phyloP scores from a whole-genome alignment of 176 grass and related monocot species.

The Zoysia japonica region DNA sequence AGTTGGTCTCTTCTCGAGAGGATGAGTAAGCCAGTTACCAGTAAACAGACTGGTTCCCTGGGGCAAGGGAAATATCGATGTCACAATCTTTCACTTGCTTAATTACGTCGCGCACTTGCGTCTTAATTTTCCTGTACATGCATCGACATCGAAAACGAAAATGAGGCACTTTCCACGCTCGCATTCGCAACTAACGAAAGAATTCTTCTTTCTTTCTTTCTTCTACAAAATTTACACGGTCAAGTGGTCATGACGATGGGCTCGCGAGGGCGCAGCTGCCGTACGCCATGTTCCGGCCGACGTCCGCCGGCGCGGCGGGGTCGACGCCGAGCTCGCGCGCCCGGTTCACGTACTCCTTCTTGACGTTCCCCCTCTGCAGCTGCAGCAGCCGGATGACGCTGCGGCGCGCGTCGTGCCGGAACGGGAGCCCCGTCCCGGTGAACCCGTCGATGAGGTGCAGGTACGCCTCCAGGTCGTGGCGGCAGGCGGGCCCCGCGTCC shows the following conservation, averaged over 20 bases:
- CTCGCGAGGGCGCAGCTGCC: conserved; percentile 53
- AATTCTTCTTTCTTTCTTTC: conserved; percentile 32
- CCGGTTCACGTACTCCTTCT: conserved; percentile 80
- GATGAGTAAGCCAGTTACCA: neutral
- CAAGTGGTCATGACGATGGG: conserved; percentile 43
- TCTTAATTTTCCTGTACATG: conserved; percentile 42
- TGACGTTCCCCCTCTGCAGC: conserved; percentile 67
- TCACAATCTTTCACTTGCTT: conserved; percentile 5
- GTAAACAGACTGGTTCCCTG: neutral
- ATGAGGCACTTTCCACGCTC: neutral
- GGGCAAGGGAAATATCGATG: conserved; percentile 10
- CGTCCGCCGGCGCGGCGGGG: conserved; percentile 51
- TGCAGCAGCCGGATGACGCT: conserved; percentile 70
- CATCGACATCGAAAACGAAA: neutral
- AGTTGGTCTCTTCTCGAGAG: neutral
- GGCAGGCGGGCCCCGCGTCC: conserved; percentile 61
- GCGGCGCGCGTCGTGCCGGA: conserved; percentile 66
- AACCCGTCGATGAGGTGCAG: conserved; percentile 93
- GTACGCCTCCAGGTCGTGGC: conserved; percentile 90
- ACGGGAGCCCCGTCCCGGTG: conserved; percentile 63
- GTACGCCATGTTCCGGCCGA: conserved; percentile 39
- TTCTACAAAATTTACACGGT: conserved; percentile 41
- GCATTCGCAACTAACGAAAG: conserved; percentile 39
- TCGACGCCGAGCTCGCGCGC: conserved; percentile 57
- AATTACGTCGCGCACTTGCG: neutral